These are phyloP conservation scores for Ascochyta koolunga DNA, from an alignment of 2,329 filamentous ascomycete genomes.

Conservation along the genomic window DNA sequence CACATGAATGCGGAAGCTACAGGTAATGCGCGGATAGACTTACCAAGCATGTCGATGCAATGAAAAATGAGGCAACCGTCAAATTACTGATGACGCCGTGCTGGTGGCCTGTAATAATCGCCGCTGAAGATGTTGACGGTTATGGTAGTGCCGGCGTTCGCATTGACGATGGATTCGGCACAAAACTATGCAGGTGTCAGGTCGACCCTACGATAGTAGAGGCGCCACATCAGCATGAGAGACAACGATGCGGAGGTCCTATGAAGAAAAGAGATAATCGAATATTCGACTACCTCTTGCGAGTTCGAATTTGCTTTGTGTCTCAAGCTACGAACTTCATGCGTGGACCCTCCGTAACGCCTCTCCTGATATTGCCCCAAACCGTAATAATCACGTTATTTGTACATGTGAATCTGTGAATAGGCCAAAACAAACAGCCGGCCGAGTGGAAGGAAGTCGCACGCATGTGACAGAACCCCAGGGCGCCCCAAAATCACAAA, in stretches of 20 bases:
- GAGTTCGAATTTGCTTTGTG: neutral
- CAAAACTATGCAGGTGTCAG: constrained; percentile 23
- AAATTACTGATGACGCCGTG: neutral
- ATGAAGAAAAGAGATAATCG: neutral
- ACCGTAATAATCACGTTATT: constrained; percentile 13
- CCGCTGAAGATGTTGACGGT: neutral
- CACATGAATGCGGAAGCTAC: neutral
- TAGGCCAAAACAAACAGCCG: constrained; percentile 3
- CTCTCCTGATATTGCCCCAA: neutral
- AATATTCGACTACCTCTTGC: neutral
- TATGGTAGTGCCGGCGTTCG: neutral
- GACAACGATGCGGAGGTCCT: neutral
- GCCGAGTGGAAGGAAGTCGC: neutral
- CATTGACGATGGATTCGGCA: constrained; percentile 9
- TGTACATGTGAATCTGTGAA: constrained; percentile 21
- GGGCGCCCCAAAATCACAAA: neutral
- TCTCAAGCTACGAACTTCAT: constrained; percentile 2
- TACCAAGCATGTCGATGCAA: neutral
- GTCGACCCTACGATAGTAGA: constrained; percentile 10
- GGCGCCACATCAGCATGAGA: constrained; percentile 5
- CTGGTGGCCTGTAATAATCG: neutral
- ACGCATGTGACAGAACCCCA: neutral
- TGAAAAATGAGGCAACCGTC: neutral
- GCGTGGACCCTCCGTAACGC: neutral
- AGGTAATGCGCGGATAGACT: neutral